Conservation (phyloP, 2,329 filamentous ascomycete genomes). For the Pyrenophora graminea region DNA sequence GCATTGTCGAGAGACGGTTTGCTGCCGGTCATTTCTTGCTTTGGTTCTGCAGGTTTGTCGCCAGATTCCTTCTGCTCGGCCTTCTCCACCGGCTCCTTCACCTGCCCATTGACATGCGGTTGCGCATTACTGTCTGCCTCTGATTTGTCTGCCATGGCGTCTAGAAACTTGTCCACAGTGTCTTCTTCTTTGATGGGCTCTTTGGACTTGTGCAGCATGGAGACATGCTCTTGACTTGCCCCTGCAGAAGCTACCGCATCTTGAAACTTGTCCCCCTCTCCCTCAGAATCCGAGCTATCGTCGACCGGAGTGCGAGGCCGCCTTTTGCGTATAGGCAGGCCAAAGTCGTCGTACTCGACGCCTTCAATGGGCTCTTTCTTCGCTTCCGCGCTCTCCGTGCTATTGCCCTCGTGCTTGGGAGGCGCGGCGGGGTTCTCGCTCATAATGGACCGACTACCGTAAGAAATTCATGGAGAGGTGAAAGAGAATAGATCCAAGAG, state of each 20-base stretch:
- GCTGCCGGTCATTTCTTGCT: neutral
- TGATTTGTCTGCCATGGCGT: constrained; percentile 5
- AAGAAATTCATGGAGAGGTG: constrained; percentile 16
- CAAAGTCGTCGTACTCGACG: constrained; percentile 70
- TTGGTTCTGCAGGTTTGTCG: constrained; percentile 12
- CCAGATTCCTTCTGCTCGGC: constrained; percentile 12
- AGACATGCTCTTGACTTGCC: constrained; percentile 29
- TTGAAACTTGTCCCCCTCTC: constrained; percentile 35
- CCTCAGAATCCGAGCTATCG: constrained; percentile 33
- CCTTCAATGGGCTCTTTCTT: constrained; percentile 18
- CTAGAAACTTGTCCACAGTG: constrained; percentile 6
- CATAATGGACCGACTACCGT: constrained; percentile 29
- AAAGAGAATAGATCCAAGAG: constrained; percentile 1
- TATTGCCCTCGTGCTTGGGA: constrained; percentile 32
- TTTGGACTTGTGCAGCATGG: constrained; percentile 31
- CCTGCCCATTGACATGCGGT: constrained; percentile 20
- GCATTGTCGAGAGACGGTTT: constrained; percentile 2
- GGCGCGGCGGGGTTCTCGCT: constrained; percentile 37
- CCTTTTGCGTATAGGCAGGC: constrained; percentile 64
- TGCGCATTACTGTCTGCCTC: constrained; percentile 15
- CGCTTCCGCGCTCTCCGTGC: constrained; percentile 14
- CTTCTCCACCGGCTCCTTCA: constrained; percentile 12
- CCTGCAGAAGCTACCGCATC: constrained; percentile 33
- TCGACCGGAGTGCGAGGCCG: constrained; percentile 33
- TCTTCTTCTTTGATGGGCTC: constrained; percentile 13